phyloP scores from a whole-genome alignment of 2,329 filamentous ascomycete species.

The Karstenula rhodostoma region DNA sequence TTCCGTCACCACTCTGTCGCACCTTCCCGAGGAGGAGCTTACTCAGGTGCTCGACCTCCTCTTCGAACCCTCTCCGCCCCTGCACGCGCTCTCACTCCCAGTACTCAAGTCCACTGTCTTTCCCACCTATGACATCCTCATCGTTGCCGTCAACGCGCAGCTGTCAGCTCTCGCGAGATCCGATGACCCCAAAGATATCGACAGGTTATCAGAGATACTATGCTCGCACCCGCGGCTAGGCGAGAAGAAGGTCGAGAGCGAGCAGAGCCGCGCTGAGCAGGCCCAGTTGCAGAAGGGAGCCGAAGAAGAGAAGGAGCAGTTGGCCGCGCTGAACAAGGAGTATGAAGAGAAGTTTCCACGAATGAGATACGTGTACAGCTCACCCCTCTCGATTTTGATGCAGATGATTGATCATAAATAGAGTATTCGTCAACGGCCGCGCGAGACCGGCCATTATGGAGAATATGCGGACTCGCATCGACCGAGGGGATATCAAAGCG shows the following conservation, averaged over 20 bases:
- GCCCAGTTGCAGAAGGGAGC: slow-evolving; percentile 68
- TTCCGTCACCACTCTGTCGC: slow-evolving; percentile 62
- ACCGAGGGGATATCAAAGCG: slow-evolving; percentile 67
- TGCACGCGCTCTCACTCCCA: slow-evolving; percentile 76
- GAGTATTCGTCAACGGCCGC: slow-evolving; percentile 87
- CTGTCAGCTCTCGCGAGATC: slow-evolving; percentile 57
- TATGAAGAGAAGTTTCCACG: slow-evolving; percentile 86
- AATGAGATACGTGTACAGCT: slow-evolving; percentile 75
- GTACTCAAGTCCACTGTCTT: slow-evolving; percentile 69
- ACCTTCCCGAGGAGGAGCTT: slow-evolving; percentile 64
- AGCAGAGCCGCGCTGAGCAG: slow-evolving; percentile 82
- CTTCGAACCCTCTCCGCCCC: slow-evolving; percentile 81
- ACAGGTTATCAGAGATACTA: slow-evolving; percentile 74
- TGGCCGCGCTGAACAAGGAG: slow-evolving; percentile 73
- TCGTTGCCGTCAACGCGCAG: slow-evolving; percentile 70
- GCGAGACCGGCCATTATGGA: slow-evolving; percentile 77
- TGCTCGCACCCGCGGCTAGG: slow-evolving; percentile 85
- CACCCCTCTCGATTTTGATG: neutral
- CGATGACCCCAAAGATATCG: slow-evolving; percentile 56
- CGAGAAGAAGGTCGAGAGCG: slow-evolving; percentile 81
- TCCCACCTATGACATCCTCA: slow-evolving; percentile 72
- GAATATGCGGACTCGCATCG: slow-evolving; percentile 80
- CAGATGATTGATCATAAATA: slow-evolving; percentile 33
- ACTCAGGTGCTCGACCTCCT: slow-evolving; percentile 74
- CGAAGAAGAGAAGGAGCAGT: slow-evolving; percentile 62